phyloP scores from a whole-genome alignment of 2,329 filamentous ascomycete species.

The Helotiales sp. region DNA sequence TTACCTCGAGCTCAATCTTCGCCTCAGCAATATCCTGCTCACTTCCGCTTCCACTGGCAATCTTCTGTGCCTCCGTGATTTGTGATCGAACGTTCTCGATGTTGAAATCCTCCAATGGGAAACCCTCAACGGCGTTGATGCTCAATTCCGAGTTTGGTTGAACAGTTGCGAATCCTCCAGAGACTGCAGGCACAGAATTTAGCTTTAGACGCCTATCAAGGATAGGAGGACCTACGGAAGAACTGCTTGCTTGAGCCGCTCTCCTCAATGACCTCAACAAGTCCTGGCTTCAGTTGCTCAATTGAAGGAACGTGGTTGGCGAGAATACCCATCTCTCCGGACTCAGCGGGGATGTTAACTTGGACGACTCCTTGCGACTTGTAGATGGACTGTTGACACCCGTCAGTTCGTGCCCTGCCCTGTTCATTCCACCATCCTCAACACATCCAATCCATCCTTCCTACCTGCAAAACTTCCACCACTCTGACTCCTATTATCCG shows the following conservation, averaged over 20 bases:
- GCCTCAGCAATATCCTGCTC: conserved; percentile 98
- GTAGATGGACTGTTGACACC: conserved; percentile 66
- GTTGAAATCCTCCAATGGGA: conserved; percentile 94
- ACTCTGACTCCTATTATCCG: not conserved
- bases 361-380: conserved; percentile 78
- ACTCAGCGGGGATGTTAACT: conserved; percentile 98
- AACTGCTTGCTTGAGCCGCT: conserved; percentile 75
- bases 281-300: conserved; percentile 96
- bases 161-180: conserved; percentile 94
- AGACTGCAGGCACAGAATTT: conserved; percentile 64
- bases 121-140: conserved; percentile 98
- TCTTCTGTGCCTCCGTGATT: conserved; percentile 94
- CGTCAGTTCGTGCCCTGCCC: conserved; percentile 45
- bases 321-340: conserved; percentile 98
- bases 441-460: conserved; percentile 1
- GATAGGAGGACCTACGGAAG: conserved; percentile 76
- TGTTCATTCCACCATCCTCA: conserved; percentile 22
- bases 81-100: conserved; percentile 85
- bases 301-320: conserved; percentile 99
- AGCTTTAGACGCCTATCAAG: conserved; percentile 9
- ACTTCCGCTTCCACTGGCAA: conserved; percentile 86
- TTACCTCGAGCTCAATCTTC: conserved; percentile 98
- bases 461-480: not conserved
- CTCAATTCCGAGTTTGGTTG: conserved; percentile 93
- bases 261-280: conserved; percentile 47